Evolutionary conservation across 345 rosid genomes (phyloP), one percentile per base, ranked within the genome.

Genomic region (Pugionium cornutum): DNA sequence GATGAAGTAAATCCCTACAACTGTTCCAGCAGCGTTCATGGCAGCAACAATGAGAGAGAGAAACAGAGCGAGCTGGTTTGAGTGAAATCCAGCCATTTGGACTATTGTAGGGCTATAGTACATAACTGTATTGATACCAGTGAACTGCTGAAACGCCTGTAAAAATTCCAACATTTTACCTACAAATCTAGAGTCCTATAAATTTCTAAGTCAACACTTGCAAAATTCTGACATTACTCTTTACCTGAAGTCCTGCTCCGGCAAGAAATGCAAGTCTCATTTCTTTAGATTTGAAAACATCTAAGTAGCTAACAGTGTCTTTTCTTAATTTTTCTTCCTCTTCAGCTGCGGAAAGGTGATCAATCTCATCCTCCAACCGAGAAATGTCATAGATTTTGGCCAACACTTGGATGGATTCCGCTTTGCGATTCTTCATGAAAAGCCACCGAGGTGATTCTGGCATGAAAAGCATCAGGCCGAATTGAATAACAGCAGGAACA

Each of bases 401-500:
- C 28, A 94, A 88, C 49, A 86, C 82, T 2, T 73, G 49, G 40
- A 83, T 64, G 29, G 97, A 90, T 78, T 78, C 79, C 2, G 56
- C 73, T 77, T 86, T 76, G 27, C 88, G 81, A 57, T 79, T 68
- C 88, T 94, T 86, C 92, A 88, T 90, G 68, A 80, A 90, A 63
- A 94, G 96, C 99, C 99, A 94, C 2, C 99, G 76, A 2, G 99
- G 99, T 50, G 99, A 94, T 76, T 94, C 99, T 0, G 99, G 99
- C 90, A 94, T 68, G 72, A 75, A 90, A 6, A 90, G 77, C 95
- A 88, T 90, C 4, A 84, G 76, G 36, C 55, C 70, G 50, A 94
- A 94, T 66, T 94, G 99, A 66, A 90, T 44, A 61, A 94, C 77
- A 53, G 99, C 97, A 0, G 99, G 99, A 64, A 94, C 78, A 50